A percentile compares a stretch with the other conserved stretches of the same genome.
Conservation (phyloP, 441 rosid species). For the Erodium moschatum region DNA sequence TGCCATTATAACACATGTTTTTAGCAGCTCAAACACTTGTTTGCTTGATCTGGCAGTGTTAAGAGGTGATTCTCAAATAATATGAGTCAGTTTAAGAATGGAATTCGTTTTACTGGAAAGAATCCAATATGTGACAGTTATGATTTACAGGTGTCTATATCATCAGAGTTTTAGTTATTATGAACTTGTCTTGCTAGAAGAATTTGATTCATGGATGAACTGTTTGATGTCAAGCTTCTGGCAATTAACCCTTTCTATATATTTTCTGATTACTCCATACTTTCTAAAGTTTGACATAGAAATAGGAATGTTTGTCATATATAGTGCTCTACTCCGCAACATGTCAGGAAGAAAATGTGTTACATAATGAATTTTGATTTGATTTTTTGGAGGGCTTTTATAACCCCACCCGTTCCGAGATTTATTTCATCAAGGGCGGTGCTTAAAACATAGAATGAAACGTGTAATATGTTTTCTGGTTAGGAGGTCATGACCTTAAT, state of each 20-base stretch:
- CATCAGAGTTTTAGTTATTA: neutral
- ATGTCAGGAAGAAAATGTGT: conserved; percentile 13
- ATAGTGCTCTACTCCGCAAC: neutral
- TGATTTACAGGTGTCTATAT: neutral
- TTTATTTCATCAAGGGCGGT: too few species aligned
- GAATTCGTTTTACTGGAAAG: neutral
- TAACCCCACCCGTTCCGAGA: too few species aligned
- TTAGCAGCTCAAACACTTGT: neutral
- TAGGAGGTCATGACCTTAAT: too few species aligned
- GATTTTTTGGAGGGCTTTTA: too few species aligned
- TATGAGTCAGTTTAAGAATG: neutral
- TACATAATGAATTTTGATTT: neutral
- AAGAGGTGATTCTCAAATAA: neutral
- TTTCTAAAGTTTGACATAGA: neutral
- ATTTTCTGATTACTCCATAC: too few species aligned
- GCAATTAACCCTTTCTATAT: too few species aligned
- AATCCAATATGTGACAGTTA: neutral
- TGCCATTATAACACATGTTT: conserved; percentile 2
- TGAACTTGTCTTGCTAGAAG: neutral
- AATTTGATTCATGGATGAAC: too few species aligned
- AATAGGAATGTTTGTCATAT: neutral
- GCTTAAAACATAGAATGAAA: too few species aligned
- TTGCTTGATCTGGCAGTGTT: neutral
- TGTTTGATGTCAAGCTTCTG: too few species aligned
- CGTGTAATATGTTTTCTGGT: too few species aligned